Evolutionary conservation across 2,329 filamentous ascomycete genomes (phyloP).

Genomic region (Fusarium mexicanum): DNA sequence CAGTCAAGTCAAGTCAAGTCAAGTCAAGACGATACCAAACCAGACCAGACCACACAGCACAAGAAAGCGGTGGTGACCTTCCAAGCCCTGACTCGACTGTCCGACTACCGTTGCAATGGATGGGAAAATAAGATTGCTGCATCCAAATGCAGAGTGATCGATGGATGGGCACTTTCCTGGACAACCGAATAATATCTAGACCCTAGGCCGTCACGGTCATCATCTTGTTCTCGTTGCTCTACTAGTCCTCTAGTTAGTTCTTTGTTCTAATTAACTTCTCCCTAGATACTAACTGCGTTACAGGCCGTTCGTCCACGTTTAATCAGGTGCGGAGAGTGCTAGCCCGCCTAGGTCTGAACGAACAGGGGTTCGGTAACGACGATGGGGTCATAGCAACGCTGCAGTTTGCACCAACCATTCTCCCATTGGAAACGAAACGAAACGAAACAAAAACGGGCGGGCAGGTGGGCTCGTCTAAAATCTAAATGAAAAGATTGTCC

Average conservation of each 20-base stretch:
- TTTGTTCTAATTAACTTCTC: background rate
- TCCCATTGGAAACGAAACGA: slow-evolving; percentile 27
- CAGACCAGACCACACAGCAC: background rate
- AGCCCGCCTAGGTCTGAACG: slow-evolving; percentile 6
- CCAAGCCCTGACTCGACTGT: slow-evolving; percentile 25
- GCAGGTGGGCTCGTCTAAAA: slow-evolving; percentile 12
- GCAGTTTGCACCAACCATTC: background rate
- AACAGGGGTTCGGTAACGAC: slow-evolving; percentile 6
- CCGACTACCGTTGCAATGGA: slow-evolving; percentile 22
- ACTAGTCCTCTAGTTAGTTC: background rate
- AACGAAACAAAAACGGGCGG: slow-evolving; percentile 34
- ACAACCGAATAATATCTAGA: slow-evolving; percentile 1
- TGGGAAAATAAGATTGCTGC: slow-evolving; percentile 24
- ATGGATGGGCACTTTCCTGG: slow-evolving; percentile 11
- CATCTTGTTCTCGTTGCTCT: background rate
- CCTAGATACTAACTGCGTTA: slow-evolving; percentile 5
- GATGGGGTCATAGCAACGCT: slow-evolving; percentile 6
- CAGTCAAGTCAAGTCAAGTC: background rate
- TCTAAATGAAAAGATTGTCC: slow-evolving; percentile 10
- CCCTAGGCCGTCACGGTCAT: slow-evolving; percentile 2
- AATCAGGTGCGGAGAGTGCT: slow-evolving; percentile 29
- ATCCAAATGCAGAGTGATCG: slow-evolving; percentile 16
- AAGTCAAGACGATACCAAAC: background rate
- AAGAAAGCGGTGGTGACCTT: slow-evolving; percentile 21
- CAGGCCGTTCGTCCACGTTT: slow-evolving; percentile 19